Evolutionary conservation across 2,329 filamentous ascomycete species (phyloP), one percentile per base, ranked within the genome.

Genomic region (Aspergillus puulaauensis): DNA sequence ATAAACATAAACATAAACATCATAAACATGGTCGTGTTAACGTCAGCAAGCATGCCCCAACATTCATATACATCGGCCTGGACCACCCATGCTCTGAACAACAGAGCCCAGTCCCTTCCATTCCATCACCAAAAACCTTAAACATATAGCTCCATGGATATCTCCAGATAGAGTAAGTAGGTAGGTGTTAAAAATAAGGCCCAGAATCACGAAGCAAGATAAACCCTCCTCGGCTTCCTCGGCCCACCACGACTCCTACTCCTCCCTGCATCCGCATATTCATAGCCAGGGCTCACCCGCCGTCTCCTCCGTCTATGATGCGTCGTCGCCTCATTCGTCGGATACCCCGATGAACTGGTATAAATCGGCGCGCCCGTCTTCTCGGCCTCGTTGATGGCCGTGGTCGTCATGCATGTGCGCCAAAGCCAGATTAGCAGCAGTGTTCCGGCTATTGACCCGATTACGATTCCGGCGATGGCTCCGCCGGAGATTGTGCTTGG

Each of bases 391-490:
- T 50, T 17, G 21, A 56, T 19, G 3, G 40, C 27, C 7, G 9
- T 8, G 4, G 39, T 33, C 8, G 69, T 49, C 17, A 58, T 56
- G 41, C 69, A 73, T 6, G 69, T 27, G 17, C 66, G 65, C 59
- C 70, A 70, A n/a, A 76, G 63, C 74, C 74, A 76, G 6, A 73
- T 58, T 6, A 76, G 52, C 4, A 76, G 59, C 2, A 75, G 64
- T 0, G 70, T 72, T 7, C 72, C 75, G 4, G 66, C 70, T 39
- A 77, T 73, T n/a, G 70, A 68, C 11, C 75, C 74, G 50, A 76
- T 67, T 17, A 76, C 73, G 48, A 77, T 76, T 9, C 74, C 75
- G 0, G 73, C 75, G 27, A 77, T 73, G 4, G 60, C 73, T 1
- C 75, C 74, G 15, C 71, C 66, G n/a, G 64, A 67, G 17, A 76